phyloP scores from a whole-genome alignment of 2,329 filamentous ascomycete species.

The Venturia pyrina region DNA sequence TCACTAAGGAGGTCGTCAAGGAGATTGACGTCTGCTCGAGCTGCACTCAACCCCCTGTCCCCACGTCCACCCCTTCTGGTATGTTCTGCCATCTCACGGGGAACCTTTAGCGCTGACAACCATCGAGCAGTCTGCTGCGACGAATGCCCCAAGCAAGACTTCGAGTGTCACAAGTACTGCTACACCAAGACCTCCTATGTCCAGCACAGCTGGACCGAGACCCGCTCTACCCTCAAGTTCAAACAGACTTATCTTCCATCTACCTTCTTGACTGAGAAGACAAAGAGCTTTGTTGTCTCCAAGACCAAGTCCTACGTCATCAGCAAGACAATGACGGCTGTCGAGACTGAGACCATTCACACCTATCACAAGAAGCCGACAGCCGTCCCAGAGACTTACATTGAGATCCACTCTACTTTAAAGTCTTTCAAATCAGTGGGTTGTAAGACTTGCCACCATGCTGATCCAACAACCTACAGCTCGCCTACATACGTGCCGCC shows the following conservation, averaged over 20 bases:
- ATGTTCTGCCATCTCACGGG: background rate
- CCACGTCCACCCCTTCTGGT: background rate
- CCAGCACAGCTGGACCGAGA: background rate
- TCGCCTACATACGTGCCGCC: background rate
- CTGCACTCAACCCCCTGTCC: background rate
- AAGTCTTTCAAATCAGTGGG: background rate
- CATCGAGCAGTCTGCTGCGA: slow-evolving; percentile 1
- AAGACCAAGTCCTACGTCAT: slow-evolving; percentile 4
- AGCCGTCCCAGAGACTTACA: background rate
- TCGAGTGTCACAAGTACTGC: background rate
- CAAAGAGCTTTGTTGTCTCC: background rate
- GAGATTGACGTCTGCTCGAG: background rate
- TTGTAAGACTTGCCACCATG: background rate
- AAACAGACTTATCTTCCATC: background rate
- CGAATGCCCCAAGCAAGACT: slow-evolving; percentile 1
- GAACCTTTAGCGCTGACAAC: background rate
- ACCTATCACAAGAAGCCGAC: background rate
- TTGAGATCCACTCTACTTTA: background rate
- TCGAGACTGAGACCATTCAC: background rate
- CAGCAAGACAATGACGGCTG: background rate
- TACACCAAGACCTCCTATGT: slow-evolving; percentile 5
- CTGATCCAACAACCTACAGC: background rate
- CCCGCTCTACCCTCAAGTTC: background rate
- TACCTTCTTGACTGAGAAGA: background rate
- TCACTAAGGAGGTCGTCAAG: background rate